Evolutionary conservation across 2,329 filamentous ascomycete species (phyloP), one percentile per base, ranked within the genome.

Genomic region (Xylariaceae sp.): DNA sequence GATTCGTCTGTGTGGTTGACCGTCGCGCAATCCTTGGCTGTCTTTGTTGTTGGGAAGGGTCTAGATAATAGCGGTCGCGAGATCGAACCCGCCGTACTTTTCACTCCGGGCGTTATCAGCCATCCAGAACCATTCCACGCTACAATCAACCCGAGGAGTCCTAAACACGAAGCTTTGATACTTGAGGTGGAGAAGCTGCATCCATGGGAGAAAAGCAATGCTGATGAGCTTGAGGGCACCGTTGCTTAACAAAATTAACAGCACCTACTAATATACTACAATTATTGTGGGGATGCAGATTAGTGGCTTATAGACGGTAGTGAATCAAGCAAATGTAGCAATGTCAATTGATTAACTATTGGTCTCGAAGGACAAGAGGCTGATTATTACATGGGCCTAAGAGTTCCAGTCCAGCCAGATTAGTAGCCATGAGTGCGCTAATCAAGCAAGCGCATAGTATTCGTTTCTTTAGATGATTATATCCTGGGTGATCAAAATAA

Each of bases 1-100:
- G 66, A 70, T 5, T 41, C 64, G 1, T 64, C 60, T 1, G 27
- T 74, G 0, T 75, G 65, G 18, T 41, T 75, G 2, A 68, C 41
- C 2, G 60, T 75, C 13, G 75, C 72, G 0, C 76, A 77, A 24
- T 65, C 71, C 0, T 65, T 85, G 1, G 71, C 81, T 0, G 75
- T 74, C 0, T 82, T 83, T 43, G 63, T 71, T 3, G 71, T 81
- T 11, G 57, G 52, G 8, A 76, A 76, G 48, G 55, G 59, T 0
- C 50, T 73, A 1, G 72, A 75, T 24, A 66, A 73, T 27, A 71
- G 67, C 1, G 72, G 71, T 21, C 62, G 65, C 11, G 67, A 75
- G 2, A 71, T 65, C 6, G 57, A 60, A 16, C 60, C 63, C 2
- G 43, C n/a, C 2, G 23, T 61, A 3, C 36, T 32, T 3, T 60